A percentile compares a stretch with the other conserved stretches of the same genome.
phyloP scores from a whole-genome alignment of 2,329 filamentous ascomycete genomes.

The Hypocreales sp. region DNA sequence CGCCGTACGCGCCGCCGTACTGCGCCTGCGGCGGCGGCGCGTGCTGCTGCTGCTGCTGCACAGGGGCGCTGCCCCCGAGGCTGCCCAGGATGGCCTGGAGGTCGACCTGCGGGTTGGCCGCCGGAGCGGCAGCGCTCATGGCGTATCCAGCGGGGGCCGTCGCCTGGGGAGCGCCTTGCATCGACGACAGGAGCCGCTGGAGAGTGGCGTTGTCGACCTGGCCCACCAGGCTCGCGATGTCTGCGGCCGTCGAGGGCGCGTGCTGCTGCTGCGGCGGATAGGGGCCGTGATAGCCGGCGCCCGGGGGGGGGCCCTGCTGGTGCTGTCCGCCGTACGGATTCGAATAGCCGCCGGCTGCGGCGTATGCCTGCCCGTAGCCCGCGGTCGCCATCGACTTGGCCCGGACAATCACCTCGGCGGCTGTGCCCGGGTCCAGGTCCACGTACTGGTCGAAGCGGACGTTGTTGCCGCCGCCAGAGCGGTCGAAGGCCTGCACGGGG shows the following conservation, averaged over 20 bases:
- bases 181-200: constrained; percentile 52
- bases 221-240: constrained; percentile 49
- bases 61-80: constrained; percentile 14
- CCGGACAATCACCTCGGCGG: constrained; percentile 65
- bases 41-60: constrained; percentile 10
- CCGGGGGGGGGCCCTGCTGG: constrained; percentile 7
- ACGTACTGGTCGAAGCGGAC: constrained; percentile 80
- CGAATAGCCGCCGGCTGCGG: constrained; percentile 10
- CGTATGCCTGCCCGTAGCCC: constrained; percentile 16
- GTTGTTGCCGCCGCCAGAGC: constrained; percentile 55
- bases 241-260: constrained; percentile 22
- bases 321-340: constrained; percentile 16
- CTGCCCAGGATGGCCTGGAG: constrained; percentile 30
- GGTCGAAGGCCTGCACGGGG: constrained; percentile 72
- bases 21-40: constrained; percentile 8
- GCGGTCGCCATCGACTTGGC: constrained; percentile 35
- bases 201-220: constrained; percentile 53
- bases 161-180: constrained; percentile 20
- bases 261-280: constrained; percentile 16
- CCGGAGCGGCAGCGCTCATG: constrained; percentile 7
- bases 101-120: constrained; percentile 18
- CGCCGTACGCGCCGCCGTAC: constrained; percentile 16
- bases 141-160: constrained; percentile 3
- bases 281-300: constrained; percentile 10
- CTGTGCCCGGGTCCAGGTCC: constrained; percentile 62